Evolutionary conservation across 352 stramenopile genomes (phyloP), one percentile per base, ranked within the genome.

Genomic region (Phytopythium cucurbitacearum): DNA sequence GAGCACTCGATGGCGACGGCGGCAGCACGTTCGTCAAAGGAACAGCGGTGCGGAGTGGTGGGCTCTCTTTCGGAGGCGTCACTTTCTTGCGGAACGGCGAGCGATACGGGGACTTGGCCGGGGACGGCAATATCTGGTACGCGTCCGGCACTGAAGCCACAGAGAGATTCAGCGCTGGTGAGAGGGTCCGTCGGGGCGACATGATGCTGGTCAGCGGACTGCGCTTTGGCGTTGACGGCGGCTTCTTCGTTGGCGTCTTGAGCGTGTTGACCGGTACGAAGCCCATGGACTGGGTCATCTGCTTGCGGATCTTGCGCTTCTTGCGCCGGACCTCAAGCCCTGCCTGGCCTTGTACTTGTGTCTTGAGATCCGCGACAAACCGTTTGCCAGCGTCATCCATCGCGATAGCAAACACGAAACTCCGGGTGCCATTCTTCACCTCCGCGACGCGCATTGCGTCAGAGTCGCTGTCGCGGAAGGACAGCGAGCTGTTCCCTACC

Each of bases 241-340:
- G 62, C 21, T 73, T 71, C 44, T 71, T 71, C 37, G 69, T 43
- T 0, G 80, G 80, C 33, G 77, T 87, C 57, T 77, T 81, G 13
- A 91, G 62, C 32, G 67, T 83, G 57, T 89, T 90, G 10, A 85
- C 64, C 13, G 83, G 81, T 13, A 82, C 73, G 40, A 91, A 91
- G 43, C 80, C 80, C n/a, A 51, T 71, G 47, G 58, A 65, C 46
- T 86, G 67, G 40, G 48, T 80, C 35, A 93, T 52, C 46, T 88
- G 65, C 35, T 84, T 83, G 36, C 80, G 76, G 57, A 93, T 88
- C 69, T 93, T 91, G 44, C 81, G 76, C 65, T 86, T 90, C 62
- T 89, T 91, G 44, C 72, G 74, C 46, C 70, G 74, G 33, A 85
- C 58, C 38, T 86, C 76, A 12, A 82, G 48, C 0, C 65, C 68